Evolutionary conservation across 2,329 filamentous ascomycete genomes (phyloP).

Genomic region (Ramularia endophylla): DNA sequence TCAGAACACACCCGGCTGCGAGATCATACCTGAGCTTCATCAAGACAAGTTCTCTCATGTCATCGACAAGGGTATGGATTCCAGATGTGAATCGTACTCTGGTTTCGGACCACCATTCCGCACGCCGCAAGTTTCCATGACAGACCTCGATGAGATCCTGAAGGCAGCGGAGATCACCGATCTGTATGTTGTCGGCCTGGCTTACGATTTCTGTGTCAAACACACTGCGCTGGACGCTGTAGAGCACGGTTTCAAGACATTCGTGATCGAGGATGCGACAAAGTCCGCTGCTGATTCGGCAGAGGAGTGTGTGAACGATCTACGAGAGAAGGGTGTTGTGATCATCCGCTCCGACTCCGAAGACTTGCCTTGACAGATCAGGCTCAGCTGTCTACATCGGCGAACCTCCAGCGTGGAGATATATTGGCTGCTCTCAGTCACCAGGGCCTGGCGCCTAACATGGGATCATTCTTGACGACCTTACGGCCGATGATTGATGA

Average conservation of each 20-base stretch:
- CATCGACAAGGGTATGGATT: constrained; percentile 71
- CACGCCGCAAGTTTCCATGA: constrained; percentile 52
- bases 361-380: constrained; percentile 2
- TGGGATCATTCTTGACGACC: no score
- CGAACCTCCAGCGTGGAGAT: no score
- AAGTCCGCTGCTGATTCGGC: constrained; percentile 59
- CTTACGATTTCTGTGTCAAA: constrained; percentile 85
- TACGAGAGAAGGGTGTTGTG: constrained; percentile 54
- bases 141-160: constrained; percentile 57
- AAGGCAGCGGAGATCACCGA: constrained; percentile 58
- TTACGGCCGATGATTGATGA: no score
- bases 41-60: constrained; percentile 53
- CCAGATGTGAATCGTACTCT: constrained; percentile 84
- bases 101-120: constrained; percentile 79
- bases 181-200: constrained; percentile 80
- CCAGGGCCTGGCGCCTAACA: no score
- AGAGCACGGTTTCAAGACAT: constrained; percentile 69
- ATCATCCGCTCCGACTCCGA: constrained; percentile 44
- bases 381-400: no score
- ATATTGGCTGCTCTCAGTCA: no score
- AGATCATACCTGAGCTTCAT: constrained; percentile 68
- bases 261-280: constrained; percentile 72
- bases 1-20: constrained; percentile 64
- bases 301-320: constrained; percentile 47
- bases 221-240: constrained; percentile 72